phyloP scores from a whole-genome alignment of 192 early-diverging fungal species.

The Backusella morwellensis region DNA sequence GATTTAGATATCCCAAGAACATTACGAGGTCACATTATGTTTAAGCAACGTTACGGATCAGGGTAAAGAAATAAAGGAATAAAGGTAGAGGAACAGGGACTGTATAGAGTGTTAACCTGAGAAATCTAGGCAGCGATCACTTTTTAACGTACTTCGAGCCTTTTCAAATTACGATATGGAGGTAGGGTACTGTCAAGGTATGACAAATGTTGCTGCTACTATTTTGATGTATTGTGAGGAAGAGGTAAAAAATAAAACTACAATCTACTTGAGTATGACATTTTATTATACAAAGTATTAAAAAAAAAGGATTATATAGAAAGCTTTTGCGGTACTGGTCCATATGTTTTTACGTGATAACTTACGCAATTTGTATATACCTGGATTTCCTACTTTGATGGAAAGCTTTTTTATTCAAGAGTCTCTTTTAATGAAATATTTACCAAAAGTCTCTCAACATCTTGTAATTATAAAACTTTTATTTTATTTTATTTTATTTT shows the following conservation, averaged over 20 bases:
- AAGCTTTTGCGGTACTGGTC: constrained; percentile 47
- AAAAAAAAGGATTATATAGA: constrained; percentile 30
- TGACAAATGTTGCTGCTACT: constrained; percentile 76
- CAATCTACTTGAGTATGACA: neutral
- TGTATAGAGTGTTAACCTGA: neutral
- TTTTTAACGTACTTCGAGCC: constrained; percentile 78
- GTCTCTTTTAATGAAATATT: constrained; percentile 40
- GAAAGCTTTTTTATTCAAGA: constrained; percentile 59
- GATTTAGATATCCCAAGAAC: constrained; percentile 60
- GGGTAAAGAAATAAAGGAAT: constrained; percentile 34
- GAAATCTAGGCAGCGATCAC: constrained; percentile 58
- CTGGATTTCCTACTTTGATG: constrained; percentile 56
- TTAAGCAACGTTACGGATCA: constrained; percentile 51
- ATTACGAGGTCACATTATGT: constrained; percentile 58
- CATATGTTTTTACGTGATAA: constrained; percentile 48
- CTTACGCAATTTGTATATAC: constrained; percentile 48
- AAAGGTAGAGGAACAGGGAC: neutral
- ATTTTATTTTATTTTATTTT: neutral
- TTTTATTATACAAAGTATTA: neutral
- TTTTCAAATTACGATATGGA: constrained; percentile 73
- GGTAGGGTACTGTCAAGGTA: constrained; percentile 89
- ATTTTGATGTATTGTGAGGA: constrained; percentile 67
- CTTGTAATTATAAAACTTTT: constrained; percentile 38
- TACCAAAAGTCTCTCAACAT: constrained; percentile 42
- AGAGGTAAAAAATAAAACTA: constrained; percentile 38